phyloP scores from a whole-genome alignment of 2,329 filamentous ascomycete genomes.

The Colletotrichum endophyticum region DNA sequence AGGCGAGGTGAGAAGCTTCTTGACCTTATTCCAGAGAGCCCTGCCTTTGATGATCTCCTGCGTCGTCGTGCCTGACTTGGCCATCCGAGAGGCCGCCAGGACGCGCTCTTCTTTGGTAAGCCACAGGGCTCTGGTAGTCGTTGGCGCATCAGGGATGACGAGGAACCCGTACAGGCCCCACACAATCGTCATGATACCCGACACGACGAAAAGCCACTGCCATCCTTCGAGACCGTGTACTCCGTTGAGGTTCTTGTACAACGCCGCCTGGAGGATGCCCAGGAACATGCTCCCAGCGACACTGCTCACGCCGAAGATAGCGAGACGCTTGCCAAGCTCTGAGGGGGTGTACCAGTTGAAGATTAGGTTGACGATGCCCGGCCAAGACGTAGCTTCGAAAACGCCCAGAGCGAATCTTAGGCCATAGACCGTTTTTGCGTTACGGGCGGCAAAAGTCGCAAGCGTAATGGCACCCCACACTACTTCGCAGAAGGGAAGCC shows the following conservation, averaged over 20 bases:
- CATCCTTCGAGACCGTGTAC: slow-evolving; percentile 53
- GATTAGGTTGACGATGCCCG: slow-evolving; percentile 46
- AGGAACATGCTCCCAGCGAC: slow-evolving; percentile 59
- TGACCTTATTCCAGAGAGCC: slow-evolving; percentile 25
- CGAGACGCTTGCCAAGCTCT: slow-evolving; percentile 56
- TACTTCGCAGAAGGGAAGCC: slow-evolving; percentile 44
- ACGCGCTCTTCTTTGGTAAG: slow-evolving; percentile 37
- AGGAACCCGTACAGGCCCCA: slow-evolving; percentile 59
- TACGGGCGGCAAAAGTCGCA: not conserved
- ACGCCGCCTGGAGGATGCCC: slow-evolving; percentile 60
- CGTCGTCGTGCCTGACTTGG: slow-evolving; percentile 24
- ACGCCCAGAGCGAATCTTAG: slow-evolving; percentile 48
- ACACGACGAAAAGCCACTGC: slow-evolving; percentile 64
- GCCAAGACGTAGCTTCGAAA: slow-evolving; percentile 42
- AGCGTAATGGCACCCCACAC: slow-evolving; percentile 6
- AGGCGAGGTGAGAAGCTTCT: slow-evolving; percentile 27
- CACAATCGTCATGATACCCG: slow-evolving; percentile 60
- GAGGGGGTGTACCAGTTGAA: slow-evolving; percentile 46
- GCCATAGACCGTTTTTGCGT: slow-evolving; percentile 37
- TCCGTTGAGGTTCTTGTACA: slow-evolving; percentile 56
- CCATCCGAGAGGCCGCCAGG: slow-evolving; percentile 26
- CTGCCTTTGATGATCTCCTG: slow-evolving; percentile 26
- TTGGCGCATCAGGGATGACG: slow-evolving; percentile 31
- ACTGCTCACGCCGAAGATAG: slow-evolving; percentile 53
- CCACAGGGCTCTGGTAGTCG: slow-evolving; percentile 31